Base-by-base conservation (phyloP, 331 rosid genomes). In the Arachis monticola region DNA sequence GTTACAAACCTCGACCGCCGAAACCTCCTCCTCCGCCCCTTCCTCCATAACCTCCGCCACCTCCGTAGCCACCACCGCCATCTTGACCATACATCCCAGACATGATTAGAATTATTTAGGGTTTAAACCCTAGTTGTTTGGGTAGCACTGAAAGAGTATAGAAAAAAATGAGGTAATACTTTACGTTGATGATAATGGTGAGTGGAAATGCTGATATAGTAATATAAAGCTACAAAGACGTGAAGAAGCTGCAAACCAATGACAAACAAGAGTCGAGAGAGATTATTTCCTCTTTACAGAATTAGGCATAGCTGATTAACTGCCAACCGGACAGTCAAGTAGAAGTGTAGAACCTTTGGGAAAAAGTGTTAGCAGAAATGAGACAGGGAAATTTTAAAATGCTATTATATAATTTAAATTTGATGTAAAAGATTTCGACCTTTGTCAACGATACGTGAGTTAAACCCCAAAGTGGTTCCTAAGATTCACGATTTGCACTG, bases 51-150 rank as follows among this genome's bases (percentile, higher is more conserved):
- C 84, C 80, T 47, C 85, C 83, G 3, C 38, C 55, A 5, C 73
- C 83, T 0, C 60, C 83, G 22, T 65, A 74, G 5, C 88, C 83
- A 0, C 63, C 78, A 5, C 75, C 90, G 2, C 85, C 92, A 2
- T 88, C 97, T 77, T 90, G 99, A 47, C 96, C 97, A 83, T 92
- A 94, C 87, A 77, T 82, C 50, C 99, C 97, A 74, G 97, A 88
- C 97, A 92, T 92, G 82, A 72, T 81, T 72, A 69, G 85, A 79
- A 77, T 89, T 82, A 79, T 80, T 89, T 82, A 86, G 87, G 85
- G 91, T 86, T 83, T 75, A 41, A 13, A 8, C 11, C 1, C 12
- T 7, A 41, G 51, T 8, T 41, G 10, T 40, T 63, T 63, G 50
- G 51, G 68, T 7, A 63, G 31, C 7, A 63, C 31, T 40, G 13